A percentile compares a stretch with the other conserved stretches of the same genome.
Evolutionary conservation across 2,329 filamentous ascomycete genomes (phyloP).

Genomic region (Arthrocladium fulminans): DNA sequence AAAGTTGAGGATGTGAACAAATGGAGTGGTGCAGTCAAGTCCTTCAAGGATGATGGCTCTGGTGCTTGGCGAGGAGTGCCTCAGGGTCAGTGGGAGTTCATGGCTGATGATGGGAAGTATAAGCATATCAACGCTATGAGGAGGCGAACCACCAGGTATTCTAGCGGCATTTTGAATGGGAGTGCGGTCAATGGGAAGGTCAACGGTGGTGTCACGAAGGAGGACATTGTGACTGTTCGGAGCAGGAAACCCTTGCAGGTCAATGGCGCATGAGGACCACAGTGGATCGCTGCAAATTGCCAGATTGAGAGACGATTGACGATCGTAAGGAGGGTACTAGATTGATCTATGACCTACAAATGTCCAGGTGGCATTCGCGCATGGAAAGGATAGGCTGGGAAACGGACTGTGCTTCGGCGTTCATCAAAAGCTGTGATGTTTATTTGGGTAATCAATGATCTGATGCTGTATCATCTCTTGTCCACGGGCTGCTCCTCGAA

Average conservation of each 20-base stretch:
- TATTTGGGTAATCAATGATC: neutral
- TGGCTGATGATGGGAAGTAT: neutral
- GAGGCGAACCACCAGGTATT: slow-evolving; percentile 1
- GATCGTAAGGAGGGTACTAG: neutral
- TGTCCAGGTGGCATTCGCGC: neutral
- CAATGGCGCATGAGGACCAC: neutral
- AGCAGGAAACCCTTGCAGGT: neutral
- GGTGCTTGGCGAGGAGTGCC: slow-evolving; percentile 2
- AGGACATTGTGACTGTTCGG: neutral
- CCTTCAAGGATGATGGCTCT: neutral
- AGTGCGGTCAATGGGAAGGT: neutral
- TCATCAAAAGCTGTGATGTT: neutral
- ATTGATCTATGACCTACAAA: neutral
- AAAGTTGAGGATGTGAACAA: slow-evolving; percentile 4
- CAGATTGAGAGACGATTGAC: neutral
- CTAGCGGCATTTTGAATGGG: neutral
- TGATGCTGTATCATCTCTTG: no score
- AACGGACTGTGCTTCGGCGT: neutral
- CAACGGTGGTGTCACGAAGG: neutral
- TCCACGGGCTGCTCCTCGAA: no score
- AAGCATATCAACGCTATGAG: slow-evolving; percentile 5
- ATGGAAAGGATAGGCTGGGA: neutral
- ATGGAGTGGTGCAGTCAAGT: neutral
- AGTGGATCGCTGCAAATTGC: neutral
- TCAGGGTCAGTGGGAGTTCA: slow-evolving; percentile 3